Percentiles rank a stretch among this genome's conserved stretches.
These are phyloP conservation scores for Chaetomium tenue DNA, from an alignment of 495 filamentous ascomycete species.

Conservation along the genomic window DNA sequence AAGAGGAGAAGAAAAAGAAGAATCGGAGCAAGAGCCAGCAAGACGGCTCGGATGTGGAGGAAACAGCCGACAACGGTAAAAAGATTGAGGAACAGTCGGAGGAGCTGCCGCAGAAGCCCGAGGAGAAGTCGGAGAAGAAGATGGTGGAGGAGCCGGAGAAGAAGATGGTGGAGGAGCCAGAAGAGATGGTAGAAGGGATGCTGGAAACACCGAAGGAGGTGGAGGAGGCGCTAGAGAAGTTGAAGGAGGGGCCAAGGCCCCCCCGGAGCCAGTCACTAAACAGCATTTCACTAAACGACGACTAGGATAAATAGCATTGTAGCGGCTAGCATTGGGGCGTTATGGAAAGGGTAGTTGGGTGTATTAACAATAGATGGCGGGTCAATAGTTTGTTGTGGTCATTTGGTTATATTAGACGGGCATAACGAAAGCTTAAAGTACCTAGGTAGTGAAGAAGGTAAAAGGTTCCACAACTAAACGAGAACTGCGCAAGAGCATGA, in stretches of 20 bases:
- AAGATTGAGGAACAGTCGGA: neutral
- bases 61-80: neutral
- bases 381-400: neutral
- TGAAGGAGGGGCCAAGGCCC: neutral
- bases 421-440: too few species aligned
- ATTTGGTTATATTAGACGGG: neutral
- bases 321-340: neutral
- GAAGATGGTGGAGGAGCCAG: neutral
- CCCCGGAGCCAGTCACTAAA: neutral
- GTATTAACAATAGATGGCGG: neutral
- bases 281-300: neutral
- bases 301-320: neutral
- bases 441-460: too few species aligned
- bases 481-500: too few species aligned
- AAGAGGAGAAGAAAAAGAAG: constrained; percentile 12
- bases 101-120: neutral
- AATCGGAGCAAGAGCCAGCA: neutral
- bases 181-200: neutral
- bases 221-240: neutral
- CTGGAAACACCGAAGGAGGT: neutral
- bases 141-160: neutral
- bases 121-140: neutral
- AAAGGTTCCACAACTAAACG: too few species aligned
- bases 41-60: neutral
- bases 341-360: neutral